phyloP scores from a whole-genome alignment of 2,329 filamentous ascomycete genomes.

The Penicillium sp. region DNA sequence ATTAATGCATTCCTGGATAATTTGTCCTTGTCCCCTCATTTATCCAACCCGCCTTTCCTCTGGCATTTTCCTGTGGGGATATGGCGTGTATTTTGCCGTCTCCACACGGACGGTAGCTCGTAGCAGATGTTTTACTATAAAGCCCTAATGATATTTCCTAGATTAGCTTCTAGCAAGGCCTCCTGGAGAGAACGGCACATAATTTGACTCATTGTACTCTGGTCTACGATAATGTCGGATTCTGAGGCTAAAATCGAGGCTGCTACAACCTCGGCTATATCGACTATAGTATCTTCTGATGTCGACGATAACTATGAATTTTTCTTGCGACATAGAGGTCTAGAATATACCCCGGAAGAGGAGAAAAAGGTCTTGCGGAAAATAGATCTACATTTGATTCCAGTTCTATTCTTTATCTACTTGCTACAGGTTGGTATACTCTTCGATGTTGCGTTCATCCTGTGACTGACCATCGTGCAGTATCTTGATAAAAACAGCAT shows the following conservation, averaged over 20 bases:
- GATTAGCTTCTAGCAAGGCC: not conserved
- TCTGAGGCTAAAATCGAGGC: slow-evolving; percentile 3
- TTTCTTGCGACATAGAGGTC: slow-evolving; percentile 27
- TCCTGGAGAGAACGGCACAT: not conserved
- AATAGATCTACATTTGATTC: slow-evolving; percentile 57
- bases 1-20: not conserved
- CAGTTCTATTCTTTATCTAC: slow-evolving; percentile 59
- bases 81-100: not conserved
- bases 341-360: slow-evolving; percentile 24
- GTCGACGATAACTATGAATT: slow-evolving; percentile 41
- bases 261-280: slow-evolving; percentile 6
- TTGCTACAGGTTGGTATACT: slow-evolving; percentile 54
- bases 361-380: slow-evolving; percentile 49
- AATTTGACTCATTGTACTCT: not conserved
- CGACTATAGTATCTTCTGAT: slow-evolving; percentile 16
- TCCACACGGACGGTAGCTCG: not conserved
- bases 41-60: not conserved
- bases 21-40: not conserved
- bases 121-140: not conserved
- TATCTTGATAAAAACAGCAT: slow-evolving; percentile 59
- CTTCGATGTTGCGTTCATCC: not conserved
- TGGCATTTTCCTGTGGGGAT: not conserved
- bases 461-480: slow-evolving; percentile 10
- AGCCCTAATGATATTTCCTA: not conserved
- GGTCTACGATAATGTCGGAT: not conserved